A percentile compares a stretch with the other conserved stretches of the same genome.
Evolutionary conservation across 1,284 basidiomycete genomes (phyloP).

Genomic region (Bjerkandera adusta): DNA sequence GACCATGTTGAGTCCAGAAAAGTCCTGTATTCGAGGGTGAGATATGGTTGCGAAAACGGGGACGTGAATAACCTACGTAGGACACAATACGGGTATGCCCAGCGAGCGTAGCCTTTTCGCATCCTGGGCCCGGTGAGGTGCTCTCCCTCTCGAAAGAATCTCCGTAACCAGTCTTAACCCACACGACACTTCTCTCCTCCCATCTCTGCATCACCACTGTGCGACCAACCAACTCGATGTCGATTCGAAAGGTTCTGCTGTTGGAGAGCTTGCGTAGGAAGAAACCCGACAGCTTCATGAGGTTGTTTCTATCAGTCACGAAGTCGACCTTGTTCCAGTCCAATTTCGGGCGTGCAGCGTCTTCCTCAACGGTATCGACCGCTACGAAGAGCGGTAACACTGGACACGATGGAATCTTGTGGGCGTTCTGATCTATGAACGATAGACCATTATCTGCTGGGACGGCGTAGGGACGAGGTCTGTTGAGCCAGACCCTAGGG

Average conservation of each 20-base stretch:
- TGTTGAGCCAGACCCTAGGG: slow-evolving; percentile 48
- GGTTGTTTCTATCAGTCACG: slow-evolving; percentile 55
- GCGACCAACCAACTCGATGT: slow-evolving; percentile 50
- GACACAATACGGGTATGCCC: slow-evolving; percentile 17
- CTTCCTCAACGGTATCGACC: slow-evolving; percentile 39
- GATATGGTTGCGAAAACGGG: background rate
- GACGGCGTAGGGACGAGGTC: slow-evolving; percentile 40
- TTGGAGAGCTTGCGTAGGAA: slow-evolving; percentile 33
- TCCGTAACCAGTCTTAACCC: slow-evolving; percentile 12
- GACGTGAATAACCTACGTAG: slow-evolving; percentile 15
- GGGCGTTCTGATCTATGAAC: slow-evolving; percentile 51
- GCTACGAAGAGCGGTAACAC: slow-evolving; percentile 50
- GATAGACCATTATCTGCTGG: slow-evolving; percentile 42
- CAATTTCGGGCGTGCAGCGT: slow-evolving; percentile 27
- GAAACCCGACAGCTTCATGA: slow-evolving; percentile 55
- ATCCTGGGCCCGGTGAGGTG: slow-evolving; percentile 12
- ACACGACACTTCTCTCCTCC: slow-evolving; percentile 37
- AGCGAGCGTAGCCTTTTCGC: slow-evolving; percentile 9
- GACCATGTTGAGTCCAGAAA: slow-evolving; percentile 47
- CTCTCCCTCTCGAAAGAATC: slow-evolving; percentile 14
- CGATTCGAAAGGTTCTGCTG: slow-evolving; percentile 48
- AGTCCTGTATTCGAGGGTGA: slow-evolving; percentile 31
- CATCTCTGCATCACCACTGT: slow-evolving; percentile 55
- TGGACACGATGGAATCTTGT: slow-evolving; percentile 37
- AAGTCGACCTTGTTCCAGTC: slow-evolving; percentile 52